Evolutionary conservation across 306 rosid species (phyloP).

Genomic region (Cicer pinnatifidum): DNA sequence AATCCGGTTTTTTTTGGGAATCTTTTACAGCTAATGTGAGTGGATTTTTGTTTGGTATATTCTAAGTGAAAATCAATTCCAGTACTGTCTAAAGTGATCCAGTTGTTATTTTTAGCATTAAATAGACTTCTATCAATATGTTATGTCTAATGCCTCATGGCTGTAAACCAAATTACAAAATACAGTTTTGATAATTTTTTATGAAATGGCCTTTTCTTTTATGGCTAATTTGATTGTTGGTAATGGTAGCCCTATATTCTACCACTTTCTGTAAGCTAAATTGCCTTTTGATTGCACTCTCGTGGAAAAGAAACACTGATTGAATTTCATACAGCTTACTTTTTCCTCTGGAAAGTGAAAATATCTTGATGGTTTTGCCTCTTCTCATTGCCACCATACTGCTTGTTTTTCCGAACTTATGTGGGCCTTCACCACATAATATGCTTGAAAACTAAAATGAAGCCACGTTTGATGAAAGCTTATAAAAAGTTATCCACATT

Average conservation of each 20-base stretch:
- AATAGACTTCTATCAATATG: slow-evolving; percentile 4
- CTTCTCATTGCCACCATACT: background rate
- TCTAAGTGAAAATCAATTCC: background rate
- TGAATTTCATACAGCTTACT: background rate
- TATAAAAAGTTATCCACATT: slow-evolving; percentile 16
- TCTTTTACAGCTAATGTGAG: slow-evolving; percentile 1
- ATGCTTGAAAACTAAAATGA: slow-evolving; percentile 33
- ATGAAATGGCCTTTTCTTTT: background rate
- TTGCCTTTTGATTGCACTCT: slow-evolving; percentile 1
- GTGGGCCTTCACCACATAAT: slow-evolving; percentile 10
- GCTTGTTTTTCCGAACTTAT: slow-evolving; percentile 13
- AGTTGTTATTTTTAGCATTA: slow-evolving; percentile 3
- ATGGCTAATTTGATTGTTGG: slow-evolving; percentile 1
- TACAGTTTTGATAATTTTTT: background rate
- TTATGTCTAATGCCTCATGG: background rate
- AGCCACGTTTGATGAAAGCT: slow-evolving; percentile 29
- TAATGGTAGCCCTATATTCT: background rate
- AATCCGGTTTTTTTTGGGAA: background rate
- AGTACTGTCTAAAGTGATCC: background rate
- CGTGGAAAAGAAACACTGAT: background rate
- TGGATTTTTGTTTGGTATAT: slow-evolving; percentile 8
- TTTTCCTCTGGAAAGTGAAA: slow-evolving; percentile 2
- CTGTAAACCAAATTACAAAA: slow-evolving; percentile 24
- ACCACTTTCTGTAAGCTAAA: background rate
- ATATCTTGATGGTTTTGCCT: background rate